Evolutionary conservation across 2,329 filamentous ascomycete genomes (phyloP).

Genomic region (Fusarium miscanthi): DNA sequence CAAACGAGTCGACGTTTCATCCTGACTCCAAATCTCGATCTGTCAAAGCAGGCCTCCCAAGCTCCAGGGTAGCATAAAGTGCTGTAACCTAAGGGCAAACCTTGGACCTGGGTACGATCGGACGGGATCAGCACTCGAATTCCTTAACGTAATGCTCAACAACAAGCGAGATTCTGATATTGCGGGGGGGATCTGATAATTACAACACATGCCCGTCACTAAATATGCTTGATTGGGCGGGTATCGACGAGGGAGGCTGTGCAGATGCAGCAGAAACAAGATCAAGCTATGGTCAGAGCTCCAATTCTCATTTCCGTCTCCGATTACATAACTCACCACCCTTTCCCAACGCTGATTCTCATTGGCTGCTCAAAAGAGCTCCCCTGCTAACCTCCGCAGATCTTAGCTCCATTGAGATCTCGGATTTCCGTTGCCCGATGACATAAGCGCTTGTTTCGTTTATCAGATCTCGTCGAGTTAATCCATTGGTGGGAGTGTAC

Average conservation of each 20-base stretch:
- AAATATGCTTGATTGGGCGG: neutral
- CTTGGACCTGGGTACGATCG: neutral
- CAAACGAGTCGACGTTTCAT: neutral
- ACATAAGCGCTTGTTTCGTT: neutral
- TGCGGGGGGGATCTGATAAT: neutral
- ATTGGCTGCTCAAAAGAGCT: neutral
- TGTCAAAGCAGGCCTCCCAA: neutral
- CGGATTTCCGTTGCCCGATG: neutral
- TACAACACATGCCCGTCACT: constrained; percentile 1
- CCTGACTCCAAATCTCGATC: neutral
- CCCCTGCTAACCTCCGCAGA: neutral
- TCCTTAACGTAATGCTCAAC: neutral
- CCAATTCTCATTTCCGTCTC: neutral
- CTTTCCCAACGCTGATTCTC: rapidly evolving
- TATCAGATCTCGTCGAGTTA: neutral
- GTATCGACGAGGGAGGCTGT: neutral
- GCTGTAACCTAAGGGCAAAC: neutral
- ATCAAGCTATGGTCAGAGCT: constrained; percentile 1
- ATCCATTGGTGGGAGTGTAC: neutral
- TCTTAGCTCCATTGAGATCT: neutral
- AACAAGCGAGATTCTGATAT: neutral
- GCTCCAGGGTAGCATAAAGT: neutral
- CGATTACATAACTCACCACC: neutral
- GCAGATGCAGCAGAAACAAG: constrained; percentile 1
- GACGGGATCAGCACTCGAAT: neutral